Conservation (phyloP, 2,329 filamentous ascomycete genomes). For the Atkinsonella texensis region DNA sequence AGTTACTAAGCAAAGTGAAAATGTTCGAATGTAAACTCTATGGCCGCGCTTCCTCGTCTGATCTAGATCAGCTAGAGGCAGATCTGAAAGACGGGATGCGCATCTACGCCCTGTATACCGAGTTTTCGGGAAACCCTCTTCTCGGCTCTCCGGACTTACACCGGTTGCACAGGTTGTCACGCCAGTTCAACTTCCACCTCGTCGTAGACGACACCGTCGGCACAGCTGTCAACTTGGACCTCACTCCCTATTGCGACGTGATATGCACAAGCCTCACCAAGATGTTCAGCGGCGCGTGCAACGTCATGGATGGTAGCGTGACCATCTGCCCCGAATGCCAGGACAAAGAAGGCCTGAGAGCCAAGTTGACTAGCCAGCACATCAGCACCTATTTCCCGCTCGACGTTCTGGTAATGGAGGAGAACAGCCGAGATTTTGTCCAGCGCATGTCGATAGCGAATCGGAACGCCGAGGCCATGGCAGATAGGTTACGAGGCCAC, state of each 20-base stretch:
- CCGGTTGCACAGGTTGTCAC: constrained; percentile 16
- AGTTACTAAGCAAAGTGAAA: constrained; percentile 16
- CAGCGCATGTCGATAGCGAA: constrained; percentile 18
- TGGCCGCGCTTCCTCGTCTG: constrained; percentile 24
- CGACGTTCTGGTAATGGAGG: constrained; percentile 20
- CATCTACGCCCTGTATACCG: constrained; percentile 33
- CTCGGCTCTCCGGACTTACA: constrained; percentile 18
- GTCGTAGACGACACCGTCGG: constrained; percentile 34
- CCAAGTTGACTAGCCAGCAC: constrained; percentile 10
- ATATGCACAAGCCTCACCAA: constrained; percentile 37
- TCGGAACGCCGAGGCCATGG: constrained; percentile 15
- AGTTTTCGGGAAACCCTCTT: constrained; percentile 26
- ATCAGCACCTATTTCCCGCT: constrained; percentile 14
- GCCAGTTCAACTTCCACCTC: constrained; percentile 27
- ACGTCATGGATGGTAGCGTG: constrained; percentile 37
- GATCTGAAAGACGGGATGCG: constrained; percentile 24
- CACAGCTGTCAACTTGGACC: constrained; percentile 32
- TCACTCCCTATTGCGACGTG: constrained; percentile 34
- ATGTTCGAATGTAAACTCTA: constrained; percentile 29
- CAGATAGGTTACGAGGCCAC: constrained; percentile 16
- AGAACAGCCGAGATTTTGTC: constrained; percentile 27
- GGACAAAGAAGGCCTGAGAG: constrained; percentile 20
- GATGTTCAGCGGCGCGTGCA: constrained; percentile 36
- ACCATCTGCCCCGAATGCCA: constrained; percentile 30
- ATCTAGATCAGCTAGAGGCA: constrained; percentile 27